Conservation (phyloP, 306 rosid species). For the Fragaria nilgerrensis region DNA sequence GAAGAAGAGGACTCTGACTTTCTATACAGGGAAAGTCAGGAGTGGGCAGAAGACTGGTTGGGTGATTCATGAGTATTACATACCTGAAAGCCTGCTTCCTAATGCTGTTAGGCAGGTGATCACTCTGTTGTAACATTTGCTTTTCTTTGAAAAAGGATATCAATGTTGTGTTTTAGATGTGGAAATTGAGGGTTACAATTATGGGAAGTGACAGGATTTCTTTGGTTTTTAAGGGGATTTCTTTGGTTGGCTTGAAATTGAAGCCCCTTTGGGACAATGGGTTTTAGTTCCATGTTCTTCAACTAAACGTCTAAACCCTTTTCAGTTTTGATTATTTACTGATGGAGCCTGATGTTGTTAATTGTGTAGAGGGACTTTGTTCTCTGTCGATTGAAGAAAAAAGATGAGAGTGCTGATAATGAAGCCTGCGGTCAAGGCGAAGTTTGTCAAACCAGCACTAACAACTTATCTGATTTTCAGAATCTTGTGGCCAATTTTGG, state of each 20-base stretch:
- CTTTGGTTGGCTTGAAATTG: background rate
- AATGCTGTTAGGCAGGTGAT: constrained; percentile 35
- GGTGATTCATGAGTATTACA: constrained; percentile 71
- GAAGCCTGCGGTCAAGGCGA: constrained; percentile 23
- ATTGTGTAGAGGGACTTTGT: constrained; percentile 45
- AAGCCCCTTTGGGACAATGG: background rate
- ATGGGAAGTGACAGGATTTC: background rate
- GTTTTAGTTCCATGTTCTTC: background rate
- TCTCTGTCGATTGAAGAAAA: constrained; percentile 43
- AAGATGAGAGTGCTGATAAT: constrained; percentile 18
- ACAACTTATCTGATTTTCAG: constrained; percentile 19
- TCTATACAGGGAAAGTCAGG: constrained; percentile 35
- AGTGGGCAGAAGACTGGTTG: constrained; percentile 33
- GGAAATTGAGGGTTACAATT: background rate
- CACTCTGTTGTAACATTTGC: background rate
- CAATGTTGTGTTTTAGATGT: background rate
- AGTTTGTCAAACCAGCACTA: constrained; percentile 20
- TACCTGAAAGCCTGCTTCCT: constrained; percentile 5
- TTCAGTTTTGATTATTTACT: background rate
- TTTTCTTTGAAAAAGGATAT: background rate
- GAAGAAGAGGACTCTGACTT: constrained; percentile 61
- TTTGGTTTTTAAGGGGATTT: background rate
- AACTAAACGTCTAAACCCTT: background rate
- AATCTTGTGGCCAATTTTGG: background rate
- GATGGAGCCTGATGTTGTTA: background rate